Percentiles rank a stretch among this genome's conserved stretches.
These are phyloP conservation scores for Solanum etuberosum DNA, from an alignment of 257 asterid species.

Conservation along the genomic window DNA sequence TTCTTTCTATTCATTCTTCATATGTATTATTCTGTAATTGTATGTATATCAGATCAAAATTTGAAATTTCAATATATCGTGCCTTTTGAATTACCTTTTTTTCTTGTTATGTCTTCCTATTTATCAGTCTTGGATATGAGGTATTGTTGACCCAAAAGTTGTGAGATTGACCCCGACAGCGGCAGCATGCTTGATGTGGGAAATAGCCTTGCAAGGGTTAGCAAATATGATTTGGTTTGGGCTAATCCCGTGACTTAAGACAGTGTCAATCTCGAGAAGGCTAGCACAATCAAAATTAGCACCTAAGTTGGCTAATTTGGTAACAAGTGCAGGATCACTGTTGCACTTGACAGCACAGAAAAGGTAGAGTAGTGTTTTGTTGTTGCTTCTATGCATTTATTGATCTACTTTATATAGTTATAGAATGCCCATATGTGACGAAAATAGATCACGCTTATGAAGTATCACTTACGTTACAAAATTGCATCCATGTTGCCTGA, in stretches of 20 bases:
- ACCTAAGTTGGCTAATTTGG: background rate
- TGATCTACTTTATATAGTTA: background rate
- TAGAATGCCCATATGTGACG: background rate
- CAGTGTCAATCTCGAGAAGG: background rate
- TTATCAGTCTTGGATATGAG: background rate
- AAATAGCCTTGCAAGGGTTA: background rate
- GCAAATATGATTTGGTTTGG: background rate
- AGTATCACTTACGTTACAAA: background rate
- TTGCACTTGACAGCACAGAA: constrained; percentile 1
- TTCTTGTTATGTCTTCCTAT: background rate
- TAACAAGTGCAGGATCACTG: background rate
- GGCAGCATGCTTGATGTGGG: background rate
- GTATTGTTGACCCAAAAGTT: background rate
- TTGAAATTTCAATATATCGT: background rate
- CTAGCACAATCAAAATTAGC: constrained; percentile 8
- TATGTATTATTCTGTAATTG: background rate
- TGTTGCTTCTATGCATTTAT: background rate
- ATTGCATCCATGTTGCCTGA: background rate
- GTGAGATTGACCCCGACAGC: background rate
- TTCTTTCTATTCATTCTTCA: background rate
- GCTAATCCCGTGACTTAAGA: background rate
- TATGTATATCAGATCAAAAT: background rate
- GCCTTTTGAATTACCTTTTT: background rate
- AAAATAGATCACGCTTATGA: background rate
- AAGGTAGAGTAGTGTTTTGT: background rate